Percentiles rank a stretch among this genome's conserved stretches.
Conservation (phyloP, 164 flowering plant species). For the Piper betle region DNA sequence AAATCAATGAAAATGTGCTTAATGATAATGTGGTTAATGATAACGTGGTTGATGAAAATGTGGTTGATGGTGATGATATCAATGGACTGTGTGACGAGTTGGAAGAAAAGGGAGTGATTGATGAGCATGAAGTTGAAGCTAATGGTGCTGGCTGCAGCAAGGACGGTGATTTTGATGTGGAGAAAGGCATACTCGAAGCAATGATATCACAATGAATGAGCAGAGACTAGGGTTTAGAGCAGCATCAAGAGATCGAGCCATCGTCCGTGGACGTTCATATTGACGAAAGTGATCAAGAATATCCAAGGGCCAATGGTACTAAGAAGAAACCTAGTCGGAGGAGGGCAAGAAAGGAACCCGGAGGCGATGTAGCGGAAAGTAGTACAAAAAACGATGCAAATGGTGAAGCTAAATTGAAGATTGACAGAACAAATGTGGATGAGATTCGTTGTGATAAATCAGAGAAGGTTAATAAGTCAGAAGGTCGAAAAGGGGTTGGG, state of each 20-base stretch:
- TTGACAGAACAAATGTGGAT: too few relatives aligned
- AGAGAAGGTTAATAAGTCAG: constrained; percentile 17
- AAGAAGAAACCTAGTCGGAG: constrained; percentile 40
- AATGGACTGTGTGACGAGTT: constrained; percentile 3
- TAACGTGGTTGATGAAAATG: constrained; percentile 7
- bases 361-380: constrained; percentile 10
- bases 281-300: constrained; percentile 21
- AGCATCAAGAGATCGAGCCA: constrained; percentile 9
- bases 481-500: constrained; percentile 18
- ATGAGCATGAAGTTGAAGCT: constrained; percentile 9
- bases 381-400: constrained; percentile 3
- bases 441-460: constrained; percentile 14
- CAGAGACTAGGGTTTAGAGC: constrained; percentile 17
- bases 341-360: constrained; percentile 29
- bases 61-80: not conserved
- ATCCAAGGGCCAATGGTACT: constrained; percentile 40
- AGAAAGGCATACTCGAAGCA: constrained; percentile 45
- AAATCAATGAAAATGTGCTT: constrained; percentile 8
- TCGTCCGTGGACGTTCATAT: constrained; percentile 10
- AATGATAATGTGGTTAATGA: constrained; percentile 6
- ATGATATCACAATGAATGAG: constrained; percentile 55
- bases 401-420: constrained; percentile 1
- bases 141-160: constrained; percentile 7
- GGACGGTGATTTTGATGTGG: constrained; percentile 28
- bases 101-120: constrained; percentile 16